Percentiles rank a stretch among this genome's conserved stretches.
Conservation (phyloP, 2,329 filamentous ascomycete genomes). For the Xylaria digitata region DNA sequence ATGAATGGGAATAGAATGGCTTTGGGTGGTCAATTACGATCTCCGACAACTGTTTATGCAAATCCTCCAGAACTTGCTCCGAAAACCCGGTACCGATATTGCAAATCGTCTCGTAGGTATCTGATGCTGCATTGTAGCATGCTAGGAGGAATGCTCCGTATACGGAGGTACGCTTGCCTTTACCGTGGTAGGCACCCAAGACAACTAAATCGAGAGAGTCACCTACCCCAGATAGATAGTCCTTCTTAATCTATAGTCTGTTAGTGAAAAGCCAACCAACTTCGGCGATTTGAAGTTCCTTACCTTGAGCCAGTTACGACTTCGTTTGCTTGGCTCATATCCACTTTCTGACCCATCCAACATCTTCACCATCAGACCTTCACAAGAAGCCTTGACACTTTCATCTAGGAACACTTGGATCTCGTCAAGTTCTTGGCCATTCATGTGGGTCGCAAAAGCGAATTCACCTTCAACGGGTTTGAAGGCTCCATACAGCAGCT, state of each 20-base stretch:
- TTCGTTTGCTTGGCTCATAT: conserved; percentile 95
- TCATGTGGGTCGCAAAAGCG: conserved; percentile 84
- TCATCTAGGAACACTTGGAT: conserved; percentile 95
- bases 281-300: conserved; percentile 24
- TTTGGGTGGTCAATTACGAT: conserved; percentile 90
- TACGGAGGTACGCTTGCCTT: conserved; percentile 93
- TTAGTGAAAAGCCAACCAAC: conserved; percentile 39
- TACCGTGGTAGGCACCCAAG: conserved; percentile 91
- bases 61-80: conserved; percentile 89
- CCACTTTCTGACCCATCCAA: conserved; percentile 90
- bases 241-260: conserved; percentile 83
- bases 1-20: conserved; percentile 91
- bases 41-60: conserved; percentile 79
- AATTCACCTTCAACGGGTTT: conserved; percentile 87
- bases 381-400: conserved; percentile 93
- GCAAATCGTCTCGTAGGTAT: conserved; percentile 94
- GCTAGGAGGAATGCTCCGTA: conserved; percentile 97
- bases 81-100: conserved; percentile 99
- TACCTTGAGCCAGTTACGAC: conserved; percentile 98
- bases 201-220: conserved; percentile 98
- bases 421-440: conserved; percentile 90
- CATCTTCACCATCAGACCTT: conserved; percentile 99
- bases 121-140: conserved; percentile 84
- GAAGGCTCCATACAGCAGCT: conserved; percentile 79
- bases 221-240: conserved; percentile 92